Evolutionary conservation across 352 stramenopile species (phyloP).

Genomic region (Phytopythium sindhum): DNA sequence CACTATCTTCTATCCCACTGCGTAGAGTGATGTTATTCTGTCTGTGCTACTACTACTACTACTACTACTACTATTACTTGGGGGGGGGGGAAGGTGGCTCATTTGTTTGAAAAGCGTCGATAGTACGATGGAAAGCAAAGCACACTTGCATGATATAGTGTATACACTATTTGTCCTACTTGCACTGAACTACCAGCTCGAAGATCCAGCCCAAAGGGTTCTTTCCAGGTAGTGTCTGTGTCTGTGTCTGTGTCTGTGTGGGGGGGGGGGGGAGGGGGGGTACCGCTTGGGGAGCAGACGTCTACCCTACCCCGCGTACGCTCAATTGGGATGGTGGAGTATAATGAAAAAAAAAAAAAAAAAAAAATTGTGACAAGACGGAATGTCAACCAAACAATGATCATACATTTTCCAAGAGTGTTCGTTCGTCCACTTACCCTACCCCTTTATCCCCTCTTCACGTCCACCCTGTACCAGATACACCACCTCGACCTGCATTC

Average conservation of each 20-base stretch:
- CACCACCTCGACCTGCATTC: background rate
- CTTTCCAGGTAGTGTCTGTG: background rate
- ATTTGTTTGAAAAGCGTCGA: background rate
- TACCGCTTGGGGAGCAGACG: background rate
- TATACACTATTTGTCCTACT: too few species aligned
- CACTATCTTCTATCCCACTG: background rate
- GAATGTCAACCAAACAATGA: background rate
- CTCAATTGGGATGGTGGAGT: background rate
- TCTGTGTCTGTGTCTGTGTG: too few species aligned
- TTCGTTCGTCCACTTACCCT: background rate
- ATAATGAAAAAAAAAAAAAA: background rate
- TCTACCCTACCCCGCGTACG: background rate
- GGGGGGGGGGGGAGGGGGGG: too few species aligned
- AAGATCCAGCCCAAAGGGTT: background rate
- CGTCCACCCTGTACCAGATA: background rate
- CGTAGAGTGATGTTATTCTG: background rate
- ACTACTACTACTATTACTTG: too few species aligned
- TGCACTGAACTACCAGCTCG: background rate
- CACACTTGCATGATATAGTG: background rate
- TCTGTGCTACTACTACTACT: too few species aligned
- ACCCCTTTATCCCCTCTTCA: background rate
- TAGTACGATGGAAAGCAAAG: background rate
- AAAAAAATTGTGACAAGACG: slow-evolving; percentile 1
- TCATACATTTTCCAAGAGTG: slow-evolving; percentile 4
- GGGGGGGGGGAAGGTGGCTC: background rate